Base-by-base conservation (phyloP, 208 protist genomes). In the Leishmania tarentolae region DNA sequence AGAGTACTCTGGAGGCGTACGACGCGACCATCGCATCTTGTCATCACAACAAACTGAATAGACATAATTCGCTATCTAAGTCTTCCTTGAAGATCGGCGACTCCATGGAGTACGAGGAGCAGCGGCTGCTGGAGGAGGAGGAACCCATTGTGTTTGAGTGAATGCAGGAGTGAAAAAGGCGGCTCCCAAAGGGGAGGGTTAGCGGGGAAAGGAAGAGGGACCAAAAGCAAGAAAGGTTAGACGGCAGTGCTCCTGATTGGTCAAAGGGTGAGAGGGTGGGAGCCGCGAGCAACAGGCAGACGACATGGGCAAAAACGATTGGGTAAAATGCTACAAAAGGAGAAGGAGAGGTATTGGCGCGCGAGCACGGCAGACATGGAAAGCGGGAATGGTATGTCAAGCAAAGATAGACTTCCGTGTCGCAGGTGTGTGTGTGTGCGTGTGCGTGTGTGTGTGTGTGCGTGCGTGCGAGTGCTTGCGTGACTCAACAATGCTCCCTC, bases 111-210 rank as follows among this genome's bases (percentile, higher is more conserved):
- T 46, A 46, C 47, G 85, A 88, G 53, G 85, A 88, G 56, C 66
- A 57, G 21, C 81, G 85, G 1, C 73, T 82, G 13, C 70, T 85
- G n/a, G 78, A 79, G 74, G 61, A 83, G 31, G 85, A 88, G 66
- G 73, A 86, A n/a, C 81, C 83, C 15, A 81, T 88, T 52, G 73
- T 88, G 24, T 80, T 88, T 24, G 85, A 88, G 70, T 88, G 79
- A 72, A 6, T 7, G 9, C 2, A 13, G 37, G 19, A 35, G 53
- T 35, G 35, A 11, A 50, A n/a, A 65, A 50, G 8, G n/a, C 24
- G 24, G 7, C 15, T 4, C n/a, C 5, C 7, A 42, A 1, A 46
- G 3, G 24, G 7, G 44, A 47, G 2, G 28, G 2, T 1, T 28
- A 15, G 35, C 8, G 31, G 50, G 37, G 44, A 50, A 9, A 11